Percentiles rank a stretch among this genome's conserved stretches.
Evolutionary conservation across 2,329 filamentous ascomycete species (phyloP).

Genomic region (Dissoconium aciculare): DNA sequence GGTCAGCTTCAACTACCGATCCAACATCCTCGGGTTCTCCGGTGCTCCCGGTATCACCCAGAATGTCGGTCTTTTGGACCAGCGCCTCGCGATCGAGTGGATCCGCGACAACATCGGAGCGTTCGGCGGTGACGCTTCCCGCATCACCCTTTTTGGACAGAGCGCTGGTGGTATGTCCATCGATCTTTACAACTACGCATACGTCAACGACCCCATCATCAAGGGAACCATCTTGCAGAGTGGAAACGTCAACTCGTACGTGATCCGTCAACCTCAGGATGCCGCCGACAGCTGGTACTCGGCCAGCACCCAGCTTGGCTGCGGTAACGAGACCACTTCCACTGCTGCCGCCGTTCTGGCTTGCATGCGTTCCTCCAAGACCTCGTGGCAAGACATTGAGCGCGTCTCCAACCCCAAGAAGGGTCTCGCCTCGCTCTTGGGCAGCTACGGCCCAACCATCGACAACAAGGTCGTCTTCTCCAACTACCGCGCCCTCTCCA

Average conservation of each 20-base stretch:
- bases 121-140: conserved; percentile 1
- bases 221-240: conserved; percentile 26
- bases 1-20: conserved; percentile 28
- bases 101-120: conserved; percentile 34
- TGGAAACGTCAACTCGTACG: conserved; percentile 13
- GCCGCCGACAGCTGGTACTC: neutral
- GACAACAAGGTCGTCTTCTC: neutral
- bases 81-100: conserved; percentile 40
- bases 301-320: neutral
- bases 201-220: conserved; percentile 25
- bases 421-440: neutral
- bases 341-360: neutral
- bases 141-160: conserved; percentile 10
- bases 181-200: conserved; percentile 24
- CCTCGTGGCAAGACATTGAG: neutral
- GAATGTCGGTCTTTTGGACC: conserved; percentile 41
- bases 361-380: neutral
- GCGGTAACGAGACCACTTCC: neutral
- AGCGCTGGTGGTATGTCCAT: conserved; percentile 9
- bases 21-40: conserved; percentile 31
- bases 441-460: neutral
- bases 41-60: conserved; percentile 19
- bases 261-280: neutral
- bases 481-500: neutral
- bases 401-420: neutral